A percentile compares a stretch with the other conserved stretches of the same genome.
These are phyloP conservation scores for Gillenia trifoliata DNA, from an alignment of 306 rosid genomes.

Conservation along the genomic window DNA sequence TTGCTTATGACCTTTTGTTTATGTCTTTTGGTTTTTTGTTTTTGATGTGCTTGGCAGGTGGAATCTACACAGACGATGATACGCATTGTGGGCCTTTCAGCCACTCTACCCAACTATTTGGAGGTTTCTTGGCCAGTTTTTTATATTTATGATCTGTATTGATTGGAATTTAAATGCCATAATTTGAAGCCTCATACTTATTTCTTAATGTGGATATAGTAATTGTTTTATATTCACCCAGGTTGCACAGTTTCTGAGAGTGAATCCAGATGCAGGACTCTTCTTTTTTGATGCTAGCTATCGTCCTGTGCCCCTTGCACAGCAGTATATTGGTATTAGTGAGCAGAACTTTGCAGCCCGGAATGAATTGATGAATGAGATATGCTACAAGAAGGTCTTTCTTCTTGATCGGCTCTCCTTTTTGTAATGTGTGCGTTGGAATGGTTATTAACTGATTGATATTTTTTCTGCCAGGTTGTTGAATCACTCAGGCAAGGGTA, in stretches of 20 bases:
- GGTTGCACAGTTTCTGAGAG: constrained; percentile 97
- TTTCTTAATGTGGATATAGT: constrained; percentile 1
- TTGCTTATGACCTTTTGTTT: not conserved
- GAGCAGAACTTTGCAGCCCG: constrained; percentile 86
- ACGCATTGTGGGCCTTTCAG: constrained; percentile 98
- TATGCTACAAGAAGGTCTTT: constrained; percentile 89
- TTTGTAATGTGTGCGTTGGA: constrained; percentile 20
- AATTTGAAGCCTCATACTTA: constrained; percentile 21
- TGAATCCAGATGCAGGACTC: constrained; percentile 87
- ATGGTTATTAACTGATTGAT: constrained; percentile 16
- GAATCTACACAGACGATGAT: constrained; percentile 94
- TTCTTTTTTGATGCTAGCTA: constrained; percentile 94
- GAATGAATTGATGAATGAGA: constrained; percentile 73
- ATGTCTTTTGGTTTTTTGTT: not conserved
- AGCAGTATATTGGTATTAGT: constrained; percentile 90
- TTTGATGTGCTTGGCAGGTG: constrained; percentile 47
- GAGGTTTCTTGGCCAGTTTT: constrained; percentile 56
- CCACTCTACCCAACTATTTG: constrained; percentile 90
- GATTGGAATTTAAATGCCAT: constrained; percentile 16
- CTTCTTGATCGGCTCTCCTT: constrained; percentile 15
- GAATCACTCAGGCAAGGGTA: constrained; percentile 86
- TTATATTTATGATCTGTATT: constrained; percentile 18
- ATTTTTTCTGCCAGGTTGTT: constrained; percentile 51
- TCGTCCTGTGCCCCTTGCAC: constrained; percentile 99
- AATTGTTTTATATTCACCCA: constrained; percentile 25